Conservation (phyloP, 306 rosid species). For the Prunus armeniaca region DNA sequence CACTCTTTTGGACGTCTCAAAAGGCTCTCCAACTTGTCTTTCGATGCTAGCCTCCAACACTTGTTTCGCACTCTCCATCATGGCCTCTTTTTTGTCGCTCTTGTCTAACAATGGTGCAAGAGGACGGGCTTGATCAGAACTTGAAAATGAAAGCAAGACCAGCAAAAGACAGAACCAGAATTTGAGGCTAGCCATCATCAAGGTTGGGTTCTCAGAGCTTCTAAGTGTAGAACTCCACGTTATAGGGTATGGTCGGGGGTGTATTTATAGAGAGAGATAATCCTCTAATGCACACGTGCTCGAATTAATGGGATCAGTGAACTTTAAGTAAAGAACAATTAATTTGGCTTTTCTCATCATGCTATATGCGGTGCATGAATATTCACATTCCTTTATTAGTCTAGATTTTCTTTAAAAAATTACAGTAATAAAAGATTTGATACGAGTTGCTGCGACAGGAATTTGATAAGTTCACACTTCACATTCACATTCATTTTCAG, state of each 20-base stretch:
- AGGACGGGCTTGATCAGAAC: conserved; percentile 17
- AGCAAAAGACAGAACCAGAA: conserved; percentile 7
- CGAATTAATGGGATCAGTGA: background rate
- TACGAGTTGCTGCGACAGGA: no score
- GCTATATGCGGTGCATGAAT: no score
- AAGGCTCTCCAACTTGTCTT: conserved; percentile 8
- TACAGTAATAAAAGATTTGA: no score
- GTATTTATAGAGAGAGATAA: background rate
- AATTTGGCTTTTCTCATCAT: no score
- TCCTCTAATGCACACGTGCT: background rate
- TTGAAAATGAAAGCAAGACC: conserved; percentile 9
- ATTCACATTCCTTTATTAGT: no score
- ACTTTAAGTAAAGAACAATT: no score
- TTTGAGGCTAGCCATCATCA: background rate
- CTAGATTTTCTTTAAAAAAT: no score
- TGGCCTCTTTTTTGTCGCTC: background rate
- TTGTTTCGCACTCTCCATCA: conserved; percentile 23
- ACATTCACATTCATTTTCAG: no score
- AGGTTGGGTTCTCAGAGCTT: background rate
- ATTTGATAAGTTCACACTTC: no score
- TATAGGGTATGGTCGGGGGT: background rate
- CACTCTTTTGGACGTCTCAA: conserved; percentile 15
- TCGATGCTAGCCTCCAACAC: conserved; percentile 23
- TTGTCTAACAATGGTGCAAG: background rate
- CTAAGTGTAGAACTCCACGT: background rate